Percentiles rank a stretch among this genome's conserved stretches.
Evolutionary conservation across 192 early-diverging fungal species (phyloP).

Genomic region (Funneliformis geosporum): DNA sequence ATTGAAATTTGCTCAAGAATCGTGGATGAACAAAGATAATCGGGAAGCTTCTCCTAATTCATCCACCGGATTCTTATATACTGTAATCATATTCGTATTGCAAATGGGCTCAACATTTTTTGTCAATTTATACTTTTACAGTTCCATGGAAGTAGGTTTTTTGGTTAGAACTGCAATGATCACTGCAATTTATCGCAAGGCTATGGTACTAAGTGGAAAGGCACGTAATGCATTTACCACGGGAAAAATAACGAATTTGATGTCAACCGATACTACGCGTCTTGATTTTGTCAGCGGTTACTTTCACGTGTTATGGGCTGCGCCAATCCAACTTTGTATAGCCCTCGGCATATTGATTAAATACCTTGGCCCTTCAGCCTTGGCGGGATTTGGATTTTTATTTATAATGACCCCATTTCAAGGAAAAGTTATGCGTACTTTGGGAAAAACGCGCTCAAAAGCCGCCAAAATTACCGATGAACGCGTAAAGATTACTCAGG

Average conservation of each 20-base stretch:
- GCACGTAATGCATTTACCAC: slow-evolving; percentile 48
- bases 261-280: slow-evolving; percentile 70
- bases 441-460: slow-evolving; percentile 43
- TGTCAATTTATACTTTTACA: slow-evolving; percentile 49
- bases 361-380: slow-evolving; percentile 61
- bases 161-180: slow-evolving; percentile 45
- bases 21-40: slow-evolving; percentile 13
- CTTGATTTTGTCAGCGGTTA: slow-evolving; percentile 52
- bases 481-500: slow-evolving; percentile 71
- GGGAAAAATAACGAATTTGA: slow-evolving; percentile 76
- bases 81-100: slow-evolving; percentile 43
- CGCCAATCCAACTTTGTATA: slow-evolving; percentile 45
- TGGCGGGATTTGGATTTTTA: slow-evolving; percentile 63
- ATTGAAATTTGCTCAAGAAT: slow-evolving; percentile 8
- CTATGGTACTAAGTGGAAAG: slow-evolving; percentile 49
- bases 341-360: slow-evolving; percentile 46
- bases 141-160: slow-evolving; percentile 45
- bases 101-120: slow-evolving; percentile 43
- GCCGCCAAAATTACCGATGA: slow-evolving; percentile 63
- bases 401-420: slow-evolving; percentile 44
- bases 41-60: slow-evolving; percentile 3
- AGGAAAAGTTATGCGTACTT: slow-evolving; percentile 34
- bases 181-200: slow-evolving; percentile 53
- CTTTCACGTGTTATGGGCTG: slow-evolving; percentile 52
- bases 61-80: slow-evolving; percentile 41